Base-by-base conservation (phyloP, 2,329 filamentous ascomycete genomes). In the Aspergillus sp. region DNA sequence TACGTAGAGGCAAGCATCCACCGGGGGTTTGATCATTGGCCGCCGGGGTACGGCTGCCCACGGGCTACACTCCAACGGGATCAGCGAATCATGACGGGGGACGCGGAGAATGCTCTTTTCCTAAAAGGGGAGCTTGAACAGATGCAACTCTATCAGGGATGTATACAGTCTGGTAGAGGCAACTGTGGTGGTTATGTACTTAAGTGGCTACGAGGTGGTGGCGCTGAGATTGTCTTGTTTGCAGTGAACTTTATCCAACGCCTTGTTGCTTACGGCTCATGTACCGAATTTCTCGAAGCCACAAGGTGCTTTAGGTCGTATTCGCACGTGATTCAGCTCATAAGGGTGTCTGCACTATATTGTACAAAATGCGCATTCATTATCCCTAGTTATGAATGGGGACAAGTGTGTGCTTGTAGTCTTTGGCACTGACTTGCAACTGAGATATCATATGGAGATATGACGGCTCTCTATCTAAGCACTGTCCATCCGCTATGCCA, bases 71-170 rank as follows among this genome's bases (percentile, higher is more conserved):
- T 49, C 49, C 50, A 51, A 53, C 41, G 32, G 46, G 50, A 53
- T 46, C 43, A 46, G 41, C 25, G 43, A 49, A 45, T 49, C 46
- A 48, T 46, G 17, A 37, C 33, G 33, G 50, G 52, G 33, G 19
- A 49, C 39, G 46, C 46, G 43, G 45, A 52, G 48, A 10, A 48
- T 15, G 41, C 48, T 48, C 60, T 56, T 60, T 56, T 52, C 64
- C 62, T n/a, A 59, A 61, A 65, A 37, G 41, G 44, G 44, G 44
- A 67, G 62, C 61, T 67, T 62, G 47, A 66, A 46, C 62, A 65
- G 64, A 67, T 53, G 19, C n/a, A 41, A 13, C 20, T 19, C 15
- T 35, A 35, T 35, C 15, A 35, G 25, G 25, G 10, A 10, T 30
- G 25, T 22, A 30, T 5, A 10, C 25, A 30, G 25, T 12, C 25